phyloP scores from a whole-genome alignment of 1,284 basidiomycete species.

The Leccinum pallidistipes region DNA sequence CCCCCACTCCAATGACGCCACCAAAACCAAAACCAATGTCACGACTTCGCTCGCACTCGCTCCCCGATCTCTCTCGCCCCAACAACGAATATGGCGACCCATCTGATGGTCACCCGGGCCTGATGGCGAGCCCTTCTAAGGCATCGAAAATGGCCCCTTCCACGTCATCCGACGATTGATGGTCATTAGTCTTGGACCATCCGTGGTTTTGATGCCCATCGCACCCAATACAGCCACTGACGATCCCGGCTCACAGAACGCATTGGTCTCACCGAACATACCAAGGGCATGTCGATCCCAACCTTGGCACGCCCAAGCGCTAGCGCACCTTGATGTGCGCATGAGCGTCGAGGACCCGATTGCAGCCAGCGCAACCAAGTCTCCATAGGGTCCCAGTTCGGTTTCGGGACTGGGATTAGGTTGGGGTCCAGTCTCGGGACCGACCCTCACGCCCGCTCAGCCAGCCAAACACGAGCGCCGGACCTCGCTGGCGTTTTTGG shows the following conservation, averaged over 20 bases:
- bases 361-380: not conserved
- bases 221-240: not conserved
- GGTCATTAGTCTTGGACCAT: slow-evolving; percentile 1
- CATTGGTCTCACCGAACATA: no score
- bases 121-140: slow-evolving; percentile 36
- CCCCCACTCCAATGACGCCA: not conserved
- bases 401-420: no score
- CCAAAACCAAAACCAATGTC: not conserved
- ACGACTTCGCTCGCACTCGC: not conserved
- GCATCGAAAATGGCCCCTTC: slow-evolving; percentile 65
- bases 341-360: not conserved
- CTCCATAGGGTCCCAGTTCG: not conserved
- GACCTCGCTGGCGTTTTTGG: slow-evolving; percentile 30
- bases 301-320: not conserved
- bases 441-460: not conserved
- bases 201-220: not conserved
- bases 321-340: no score
- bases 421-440: not conserved
- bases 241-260: no score
- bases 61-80: not conserved
- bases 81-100: not conserved
- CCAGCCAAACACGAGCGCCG: slow-evolving; percentile 9
- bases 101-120: slow-evolving; percentile 27
- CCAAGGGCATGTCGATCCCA: not conserved
- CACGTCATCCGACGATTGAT: slow-evolving; percentile 19